phyloP scores from a whole-genome alignment of 495 filamentous ascomycete genomes.

The Penicillium chermesinum region DNA sequence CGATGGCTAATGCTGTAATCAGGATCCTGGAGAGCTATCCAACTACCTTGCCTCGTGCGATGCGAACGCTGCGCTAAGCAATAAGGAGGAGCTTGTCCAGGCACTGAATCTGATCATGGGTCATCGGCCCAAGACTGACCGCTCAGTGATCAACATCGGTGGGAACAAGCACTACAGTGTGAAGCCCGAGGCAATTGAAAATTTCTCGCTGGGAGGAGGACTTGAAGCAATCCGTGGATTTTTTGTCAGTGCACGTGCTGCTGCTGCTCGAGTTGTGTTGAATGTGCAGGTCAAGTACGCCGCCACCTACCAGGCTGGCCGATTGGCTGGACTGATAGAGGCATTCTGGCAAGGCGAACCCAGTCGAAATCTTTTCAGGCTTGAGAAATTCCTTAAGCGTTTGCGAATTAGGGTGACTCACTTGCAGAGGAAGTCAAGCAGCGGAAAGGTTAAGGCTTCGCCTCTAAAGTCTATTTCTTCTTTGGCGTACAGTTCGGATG shows the following conservation, averaged over 20 bases:
- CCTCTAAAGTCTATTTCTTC: constrained; percentile 42
- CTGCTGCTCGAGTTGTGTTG: constrained; percentile 57
- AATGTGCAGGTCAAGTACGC: constrained; percentile 52
- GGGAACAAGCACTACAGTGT: constrained; percentile 40
- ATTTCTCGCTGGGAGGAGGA: constrained; percentile 30
- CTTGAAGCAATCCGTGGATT: constrained; percentile 57
- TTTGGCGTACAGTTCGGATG: constrained; percentile 41
- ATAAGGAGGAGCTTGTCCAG: constrained; percentile 39
- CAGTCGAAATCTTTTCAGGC: constrained; percentile 11
- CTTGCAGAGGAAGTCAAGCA: constrained; percentile 31
- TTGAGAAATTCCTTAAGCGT: constrained; percentile 44
- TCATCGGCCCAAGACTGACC: constrained; percentile 33
- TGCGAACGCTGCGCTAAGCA: constrained; percentile 32
- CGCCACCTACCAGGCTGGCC: constrained; percentile 35
- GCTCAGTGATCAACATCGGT: constrained; percentile 28
- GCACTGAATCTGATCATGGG: constrained; percentile 52
- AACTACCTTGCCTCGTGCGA: constrained; percentile 50
- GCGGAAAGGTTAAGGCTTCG: constrained; percentile 26
- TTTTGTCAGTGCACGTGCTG: constrained; percentile 61
- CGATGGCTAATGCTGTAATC: no score
- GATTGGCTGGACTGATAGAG: constrained; percentile 23
- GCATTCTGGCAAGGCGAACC: constrained; percentile 8
- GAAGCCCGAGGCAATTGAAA: constrained; percentile 20
- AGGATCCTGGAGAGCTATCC: constrained; percentile 40
- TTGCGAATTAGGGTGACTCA: constrained; percentile 38